Base-by-base conservation (phyloP, 2,329 filamentous ascomycete species). In the Neonectria ditissima region DNA sequence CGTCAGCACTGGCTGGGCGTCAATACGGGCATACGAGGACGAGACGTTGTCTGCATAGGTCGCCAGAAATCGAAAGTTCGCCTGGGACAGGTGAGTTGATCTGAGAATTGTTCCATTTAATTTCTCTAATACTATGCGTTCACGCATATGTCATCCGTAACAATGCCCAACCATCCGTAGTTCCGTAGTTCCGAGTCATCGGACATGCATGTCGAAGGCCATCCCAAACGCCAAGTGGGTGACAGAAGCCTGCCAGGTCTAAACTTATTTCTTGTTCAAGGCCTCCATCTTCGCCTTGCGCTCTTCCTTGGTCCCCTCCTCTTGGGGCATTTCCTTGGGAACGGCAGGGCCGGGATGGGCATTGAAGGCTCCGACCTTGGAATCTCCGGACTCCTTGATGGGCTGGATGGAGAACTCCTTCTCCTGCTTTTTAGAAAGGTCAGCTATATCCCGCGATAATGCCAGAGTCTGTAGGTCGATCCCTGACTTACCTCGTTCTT, bases 301-400 rank as follows among this genome's bases (percentile, higher is more conserved):
- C 73, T 93, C 91, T 76, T 91, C 90, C 79, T 90, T 91, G 62
- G 85, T 87, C 16, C 87, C 88, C 79, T 90, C 87, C 54, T 84
- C 75, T 34, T 78, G 78, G 16, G 83, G 83, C 79, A 88, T 83
- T 64, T 84, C 81, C 66, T 87, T 77, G 18, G 85, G 80, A 26
- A 88, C 71, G 28, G 80, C 87, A 16, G 88, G 88, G 34, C 88
- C 88, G 13, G 87, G 88, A 55, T 85, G 80, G 18, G 87, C 87
- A 59, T 83, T 75, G 73, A 85, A 82, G 37, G 85, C 80, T 57
- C 82, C 80, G 73, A 87, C 83, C 75, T 83, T 83, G 72, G 79
- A 73, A 75, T 84, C 71, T 32, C 71, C 73, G 53, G 81, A 66
- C 62, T 82, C 76, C 67, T 83, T 76, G 70, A 83, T 79, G 74